Evolutionary conservation across 805 yeast species (phyloP).

Genomic region (Lachancea quebecensis): DNA sequence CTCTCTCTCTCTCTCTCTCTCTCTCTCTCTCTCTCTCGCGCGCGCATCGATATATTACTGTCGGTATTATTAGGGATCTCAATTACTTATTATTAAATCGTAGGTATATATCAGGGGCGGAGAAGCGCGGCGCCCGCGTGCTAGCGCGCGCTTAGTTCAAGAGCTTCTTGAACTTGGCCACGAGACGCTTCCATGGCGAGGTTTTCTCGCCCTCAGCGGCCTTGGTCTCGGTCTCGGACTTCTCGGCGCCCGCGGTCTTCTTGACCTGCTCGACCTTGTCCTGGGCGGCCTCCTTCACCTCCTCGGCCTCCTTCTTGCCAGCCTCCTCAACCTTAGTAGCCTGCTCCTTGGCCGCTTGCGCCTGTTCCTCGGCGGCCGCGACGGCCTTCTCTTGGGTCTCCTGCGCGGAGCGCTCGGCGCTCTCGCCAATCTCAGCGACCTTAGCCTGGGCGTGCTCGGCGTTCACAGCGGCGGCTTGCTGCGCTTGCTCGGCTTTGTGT

Average conservation of each 20-base stretch:
- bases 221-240: neutral
- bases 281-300: slow-evolving; percentile 1
- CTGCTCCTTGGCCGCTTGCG: slow-evolving; percentile 5
- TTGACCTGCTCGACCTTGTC: slow-evolving; percentile 5
- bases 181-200: slow-evolving; percentile 7
- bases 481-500: slow-evolving; percentile 6
- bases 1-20: neutral
- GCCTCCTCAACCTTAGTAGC: slow-evolving; percentile 10
- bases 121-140: neutral
- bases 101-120: neutral
- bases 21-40: neutral
- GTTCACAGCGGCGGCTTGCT: slow-evolving; percentile 7
- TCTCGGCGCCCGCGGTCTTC: slow-evolving; percentile 1
- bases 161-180: slow-evolving; percentile 14
- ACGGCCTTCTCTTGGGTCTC: slow-evolving; percentile 9
- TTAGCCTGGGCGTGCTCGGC: slow-evolving; percentile 8
- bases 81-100: slow-evolving; percentile 6
- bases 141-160: slow-evolving; percentile 6
- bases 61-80: neutral
- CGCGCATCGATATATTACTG: neutral
- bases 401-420: slow-evolving; percentile 9
- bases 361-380: slow-evolving; percentile 10
- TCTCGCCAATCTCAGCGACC: slow-evolving; percentile 10
- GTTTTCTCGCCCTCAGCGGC: neutral
- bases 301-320: slow-evolving; percentile 9